These are phyloP conservation scores for Neurospora sp. DNA, from an alignment of 495 filamentous ascomycete species.

Conservation along the genomic window DNA sequence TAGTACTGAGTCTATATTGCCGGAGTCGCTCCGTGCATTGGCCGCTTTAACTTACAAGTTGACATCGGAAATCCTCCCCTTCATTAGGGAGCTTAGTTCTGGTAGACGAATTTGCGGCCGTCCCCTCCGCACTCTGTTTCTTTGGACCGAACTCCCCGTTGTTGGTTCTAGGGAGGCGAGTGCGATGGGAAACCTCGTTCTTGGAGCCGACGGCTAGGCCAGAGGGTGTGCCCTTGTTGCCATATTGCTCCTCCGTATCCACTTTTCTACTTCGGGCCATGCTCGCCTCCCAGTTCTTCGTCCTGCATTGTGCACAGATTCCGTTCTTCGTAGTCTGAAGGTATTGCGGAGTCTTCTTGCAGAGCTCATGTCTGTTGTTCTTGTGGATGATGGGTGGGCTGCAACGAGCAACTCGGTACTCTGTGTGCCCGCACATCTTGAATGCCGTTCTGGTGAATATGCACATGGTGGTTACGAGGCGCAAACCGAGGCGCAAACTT, in stretches of 20 bases:
- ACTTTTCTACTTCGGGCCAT: background rate
- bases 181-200: background rate
- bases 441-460: background rate
- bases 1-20: background rate
- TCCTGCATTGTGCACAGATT: background rate
- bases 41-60: background rate
- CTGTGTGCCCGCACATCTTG: background rate
- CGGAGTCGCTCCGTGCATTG: background rate
- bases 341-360: background rate
- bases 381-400: background rate
- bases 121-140: background rate
- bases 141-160: background rate
- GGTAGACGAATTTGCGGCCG: background rate
- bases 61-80: background rate
- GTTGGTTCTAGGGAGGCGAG: background rate
- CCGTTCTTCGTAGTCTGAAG: background rate
- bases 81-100: background rate
- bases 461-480: background rate
- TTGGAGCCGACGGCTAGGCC: background rate
- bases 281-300: background rate
- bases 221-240: background rate
- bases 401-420: background rate
- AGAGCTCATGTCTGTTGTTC: background rate
- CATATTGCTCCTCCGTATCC: background rate
- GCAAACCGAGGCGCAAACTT: background rate